Evolutionary conservation across 202 grass and related monocot genomes (phyloP), one percentile per base, ranked within the genome.

Genomic region (Alloteropsis angusta): DNA sequence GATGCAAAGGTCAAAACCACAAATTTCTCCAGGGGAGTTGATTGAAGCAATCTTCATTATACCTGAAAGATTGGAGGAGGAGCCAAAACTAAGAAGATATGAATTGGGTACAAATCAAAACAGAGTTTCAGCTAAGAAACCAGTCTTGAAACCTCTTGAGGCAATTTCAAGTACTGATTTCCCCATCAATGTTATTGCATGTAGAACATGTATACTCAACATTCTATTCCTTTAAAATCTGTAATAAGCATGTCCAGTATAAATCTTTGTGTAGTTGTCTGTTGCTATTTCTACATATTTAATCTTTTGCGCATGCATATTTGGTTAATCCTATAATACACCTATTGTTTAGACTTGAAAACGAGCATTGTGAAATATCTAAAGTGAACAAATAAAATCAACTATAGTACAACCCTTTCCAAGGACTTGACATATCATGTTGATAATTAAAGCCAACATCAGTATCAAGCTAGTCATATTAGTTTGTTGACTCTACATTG

Each of bases 201-300:
- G 71, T 36, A 82, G 60, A 54, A 85, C 88, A 76, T 80, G 91
- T 97, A 89, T 73, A 69, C 25, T 70, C 47, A 65, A n/a, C 47
- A 72, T 37, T 26, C n/a, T n/a, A n/a, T n/a, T n/a, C n/a, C n/a
- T n/a, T n/a, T n/a, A n/a, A n/a, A n/a, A n/a, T n/a, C n/a, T n/a
- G n/a, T n/a, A n/a, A n/a, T n/a, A n/a, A 41, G n/a, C 59, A 71
- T 38, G 39, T 21, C n/a, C 22, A 41, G 18, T 18, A 34, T 46
- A 65, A 71, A 72, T 26, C 28, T 10, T 74, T 36, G 25, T 46
- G 28, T 2, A 3, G 12, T 53, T 56, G n/a, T 75, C 49, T 83
- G 26, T n/a, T 66, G 16, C 7, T 75, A n/a, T 60, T 82, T 43
- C 36, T 65, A 74, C 16, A 19, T 64, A 25, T 72, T 45, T 62